phyloP scores from a whole-genome alignment of 2,329 filamentous ascomycete genomes.

The Phoma herbarum region DNA sequence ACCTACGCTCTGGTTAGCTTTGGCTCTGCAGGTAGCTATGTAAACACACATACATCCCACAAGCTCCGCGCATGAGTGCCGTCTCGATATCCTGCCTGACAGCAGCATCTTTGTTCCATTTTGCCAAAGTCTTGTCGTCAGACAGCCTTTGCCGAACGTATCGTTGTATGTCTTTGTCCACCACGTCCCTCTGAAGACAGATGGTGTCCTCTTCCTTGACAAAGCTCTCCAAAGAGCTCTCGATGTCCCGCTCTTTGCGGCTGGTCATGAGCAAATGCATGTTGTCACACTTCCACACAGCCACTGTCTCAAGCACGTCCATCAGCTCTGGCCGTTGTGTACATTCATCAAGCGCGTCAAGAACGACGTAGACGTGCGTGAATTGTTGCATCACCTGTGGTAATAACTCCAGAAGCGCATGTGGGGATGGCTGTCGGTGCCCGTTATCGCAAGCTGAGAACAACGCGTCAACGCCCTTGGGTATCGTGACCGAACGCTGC shows the following conservation, averaged over 20 bases:
- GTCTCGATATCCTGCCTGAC: conserved; percentile 40
- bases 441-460: conserved; percentile 37
- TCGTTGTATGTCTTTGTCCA: conserved; percentile 41
- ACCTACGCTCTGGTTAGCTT: conserved; percentile 31
- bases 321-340: conserved; percentile 33
- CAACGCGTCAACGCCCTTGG: conserved; percentile 32
- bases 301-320: conserved; percentile 30
- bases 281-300: conserved; percentile 32
- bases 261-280: conserved; percentile 43
- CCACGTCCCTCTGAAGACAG: conserved; percentile 34
- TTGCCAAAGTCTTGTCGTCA: conserved; percentile 37
- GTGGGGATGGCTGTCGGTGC: conserved; percentile 27
- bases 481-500: conserved; percentile 23
- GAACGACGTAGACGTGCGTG: conserved; percentile 26
- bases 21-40: not conserved
- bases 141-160: conserved; percentile 47
- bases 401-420: conserved; percentile 33
- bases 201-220: conserved; percentile 26
- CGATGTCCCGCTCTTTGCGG: conserved; percentile 41
- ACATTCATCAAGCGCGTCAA: conserved; percentile 46
- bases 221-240: conserved; percentile 28
- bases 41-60: conserved; percentile 37
- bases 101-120: conserved; percentile 36
- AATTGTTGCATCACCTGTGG: conserved; percentile 38
- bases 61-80: conserved; percentile 40